Evolutionary conservation across 768 basidiomycete species (phyloP), one percentile per base, ranked within the genome.

Genomic region (Naematelia encephala): DNA sequence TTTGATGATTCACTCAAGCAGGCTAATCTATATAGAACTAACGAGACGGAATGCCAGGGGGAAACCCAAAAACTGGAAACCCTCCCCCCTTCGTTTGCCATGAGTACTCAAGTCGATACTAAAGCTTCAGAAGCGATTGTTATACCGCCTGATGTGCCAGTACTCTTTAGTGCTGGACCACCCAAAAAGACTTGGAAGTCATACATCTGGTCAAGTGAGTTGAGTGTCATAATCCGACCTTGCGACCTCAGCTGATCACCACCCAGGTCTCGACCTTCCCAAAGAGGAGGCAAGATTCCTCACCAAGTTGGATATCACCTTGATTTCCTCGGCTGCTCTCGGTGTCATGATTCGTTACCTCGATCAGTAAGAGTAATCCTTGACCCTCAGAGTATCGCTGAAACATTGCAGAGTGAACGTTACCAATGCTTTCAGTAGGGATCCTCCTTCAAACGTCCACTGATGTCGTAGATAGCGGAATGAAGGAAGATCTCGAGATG

Each of bases 261-360:
- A 25, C 4, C n/a, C n/a, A n/a, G n/a, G n/a, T n/a, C n/a, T n/a
- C n/a, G 67, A 68, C 39, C 60, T 64, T 1, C 54, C 60, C 2
- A 51, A 51, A 22, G 67, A 64, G 3, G 67, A 69, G 50, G 62
- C 64, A 19, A 16, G 44, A 22, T 66, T 69, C 34, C 54, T 69
- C 16, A 69, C 64, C 19, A 69, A 66, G 30, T 59, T 69, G 22
- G 67, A 69, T 47, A 27, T 69, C n/a, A 66, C 64, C 14, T 52
- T 69, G 5, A 69, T 66, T 51, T 59, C 68, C 12, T 57, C n/a
- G n/a, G n/a, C n/a, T n/a, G n/a, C n/a, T n/a, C n/a, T n/a, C 65
- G 0, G 65, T 65, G 68, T 69, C 5, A 67, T 66, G 65, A 67
- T 66, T 53, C 61, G 67, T 13, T 69, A 69, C 47, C 57, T 69